phyloP scores from a whole-genome alignment of 208 protist genomes.

The Plasmodiophora brassicae region DNA sequence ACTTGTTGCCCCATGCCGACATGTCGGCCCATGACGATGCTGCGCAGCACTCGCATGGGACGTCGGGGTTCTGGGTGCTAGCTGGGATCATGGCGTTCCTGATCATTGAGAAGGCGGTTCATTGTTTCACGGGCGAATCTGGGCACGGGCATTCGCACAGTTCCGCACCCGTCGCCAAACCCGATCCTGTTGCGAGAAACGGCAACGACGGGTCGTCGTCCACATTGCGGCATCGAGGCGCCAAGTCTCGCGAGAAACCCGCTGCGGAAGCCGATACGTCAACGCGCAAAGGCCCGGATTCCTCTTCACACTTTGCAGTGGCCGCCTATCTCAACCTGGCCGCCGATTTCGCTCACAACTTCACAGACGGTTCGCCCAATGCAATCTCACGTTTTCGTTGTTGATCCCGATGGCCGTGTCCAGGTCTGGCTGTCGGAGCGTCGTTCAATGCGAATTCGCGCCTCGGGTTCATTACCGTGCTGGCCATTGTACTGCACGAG shows the following conservation, averaged over 20 bases:
- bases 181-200: not conserved
- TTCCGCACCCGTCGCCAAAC: not conserved
- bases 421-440: not conserved
- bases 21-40: not conserved
- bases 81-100: not conserved
- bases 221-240: not conserved
- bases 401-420: not conserved
- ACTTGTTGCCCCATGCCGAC: conserved; percentile 20
- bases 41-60: not conserved
- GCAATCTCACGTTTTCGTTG: not conserved
- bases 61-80: not conserved
- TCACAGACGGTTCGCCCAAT: not conserved
- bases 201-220: not conserved
- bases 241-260: not conserved
- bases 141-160: not conserved
- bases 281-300: not conserved
- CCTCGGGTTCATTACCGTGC: not conserved
- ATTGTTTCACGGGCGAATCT: not conserved
- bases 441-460: not conserved
- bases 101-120: conserved; percentile 12
- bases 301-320: no score
- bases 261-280: not conserved
- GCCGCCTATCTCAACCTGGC: conserved; percentile 9
- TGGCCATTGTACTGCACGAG: conserved; percentile 19
- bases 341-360: conserved; percentile 33